phyloP scores from a whole-genome alignment of 306 rosid species.

The Lathyrus aphaca region DNA sequence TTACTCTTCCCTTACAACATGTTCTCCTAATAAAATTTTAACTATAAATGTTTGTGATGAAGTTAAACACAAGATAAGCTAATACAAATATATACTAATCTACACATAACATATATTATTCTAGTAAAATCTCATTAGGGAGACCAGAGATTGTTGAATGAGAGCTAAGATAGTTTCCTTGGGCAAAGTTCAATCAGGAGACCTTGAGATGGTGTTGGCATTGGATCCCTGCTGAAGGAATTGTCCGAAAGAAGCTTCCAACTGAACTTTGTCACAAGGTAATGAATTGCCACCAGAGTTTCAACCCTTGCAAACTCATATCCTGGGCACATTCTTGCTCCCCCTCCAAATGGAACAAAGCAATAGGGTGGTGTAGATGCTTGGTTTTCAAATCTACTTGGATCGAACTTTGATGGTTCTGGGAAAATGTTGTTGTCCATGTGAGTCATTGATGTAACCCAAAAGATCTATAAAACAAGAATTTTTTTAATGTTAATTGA shows the following conservation, averaged over 20 bases:
- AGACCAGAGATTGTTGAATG: constrained; percentile 10
- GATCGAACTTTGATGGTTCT: constrained; percentile 73
- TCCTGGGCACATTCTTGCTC: constrained; percentile 74
- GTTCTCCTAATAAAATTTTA: neutral
- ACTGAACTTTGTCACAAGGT: constrained; percentile 62
- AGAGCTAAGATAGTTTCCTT: constrained; percentile 38
- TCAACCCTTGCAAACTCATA: constrained; percentile 69
- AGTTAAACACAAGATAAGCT: constrained; percentile 1
- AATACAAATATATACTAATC: neutral
- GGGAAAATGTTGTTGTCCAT: constrained; percentile 63
- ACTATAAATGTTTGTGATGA: neutral
- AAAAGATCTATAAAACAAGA: constrained; percentile 56
- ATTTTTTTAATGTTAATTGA: neutral
- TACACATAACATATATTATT: constrained; percentile 2
- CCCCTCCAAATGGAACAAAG: constrained; percentile 74
- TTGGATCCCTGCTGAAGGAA: constrained; percentile 63
- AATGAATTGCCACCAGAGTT: constrained; percentile 66
- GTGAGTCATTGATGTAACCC: constrained; percentile 71
- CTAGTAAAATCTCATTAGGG: neutral
- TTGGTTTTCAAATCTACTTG: constrained; percentile 67
- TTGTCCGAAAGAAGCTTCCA: constrained; percentile 71
- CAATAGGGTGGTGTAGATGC: constrained; percentile 61
- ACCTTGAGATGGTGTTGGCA: constrained; percentile 61
- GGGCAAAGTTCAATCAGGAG: constrained; percentile 55
- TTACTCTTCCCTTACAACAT: neutral